Percentiles rank a stretch among this genome's conserved stretches.
Conservation (phyloP, 768 basidiomycete genomes). For the Asterophora lycoperdoides region DNA sequence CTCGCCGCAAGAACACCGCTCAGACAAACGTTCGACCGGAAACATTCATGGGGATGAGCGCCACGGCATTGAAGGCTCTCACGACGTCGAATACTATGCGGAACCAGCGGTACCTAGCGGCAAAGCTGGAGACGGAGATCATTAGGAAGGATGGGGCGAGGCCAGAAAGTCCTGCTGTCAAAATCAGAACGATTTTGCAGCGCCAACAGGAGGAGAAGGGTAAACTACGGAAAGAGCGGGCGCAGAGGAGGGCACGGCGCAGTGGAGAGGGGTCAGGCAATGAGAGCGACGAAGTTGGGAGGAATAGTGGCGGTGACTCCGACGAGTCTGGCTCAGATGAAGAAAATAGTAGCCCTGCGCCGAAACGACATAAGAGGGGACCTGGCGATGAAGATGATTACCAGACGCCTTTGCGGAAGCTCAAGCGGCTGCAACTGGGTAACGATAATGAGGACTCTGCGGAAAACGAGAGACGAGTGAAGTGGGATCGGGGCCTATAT, state of each 20-base stretch:
- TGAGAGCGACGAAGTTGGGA: slow-evolving; percentile 24
- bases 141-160: slow-evolving; percentile 63
- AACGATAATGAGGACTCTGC: slow-evolving; percentile 32
- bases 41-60: slow-evolving; percentile 62
- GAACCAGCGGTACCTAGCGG: slow-evolving; percentile 65
- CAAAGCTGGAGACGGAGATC: slow-evolving; percentile 64
- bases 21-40: slow-evolving; percentile 27
- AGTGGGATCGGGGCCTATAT: slow-evolving; percentile 71
- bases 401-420: slow-evolving; percentile 50
- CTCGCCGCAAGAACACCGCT: slow-evolving; percentile 42
- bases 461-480: slow-evolving; percentile 53
- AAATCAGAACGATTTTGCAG: slow-evolving; percentile 64
- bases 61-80: slow-evolving; percentile 62
- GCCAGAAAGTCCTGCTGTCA: slow-evolving; percentile 77
- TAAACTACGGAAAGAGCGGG: slow-evolving; percentile 51
- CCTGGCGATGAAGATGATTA: slow-evolving; percentile 84
- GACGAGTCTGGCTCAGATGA: slow-evolving; percentile 24
- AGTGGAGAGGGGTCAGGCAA: slow-evolving; percentile 28
- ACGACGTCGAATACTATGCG: slow-evolving; percentile 67
- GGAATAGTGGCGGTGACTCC: slow-evolving; percentile 25
- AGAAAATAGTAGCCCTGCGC: slow-evolving; percentile 14
- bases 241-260: slow-evolving; percentile 53
- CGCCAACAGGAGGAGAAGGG: slow-evolving; percentile 62
- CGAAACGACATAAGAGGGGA: slow-evolving; percentile 49
- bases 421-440: slow-evolving; percentile 36